Evolutionary conservation across 1,139 yeast genomes (phyloP), one percentile per base, ranked within the genome.

Genomic region (Suhomyces chickasaworum): DNA sequence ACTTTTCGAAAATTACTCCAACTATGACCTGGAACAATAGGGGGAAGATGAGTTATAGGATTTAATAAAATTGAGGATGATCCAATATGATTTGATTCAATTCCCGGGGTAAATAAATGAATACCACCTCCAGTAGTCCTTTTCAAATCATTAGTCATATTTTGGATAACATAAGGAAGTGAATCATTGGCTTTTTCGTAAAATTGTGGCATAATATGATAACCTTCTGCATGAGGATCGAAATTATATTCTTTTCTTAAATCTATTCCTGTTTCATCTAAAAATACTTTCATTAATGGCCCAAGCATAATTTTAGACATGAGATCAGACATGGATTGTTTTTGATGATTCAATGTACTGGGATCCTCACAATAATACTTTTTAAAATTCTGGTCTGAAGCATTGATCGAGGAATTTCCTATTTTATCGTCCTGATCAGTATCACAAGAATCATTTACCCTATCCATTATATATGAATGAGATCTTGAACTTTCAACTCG

Each of bases 201-300:
- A 6, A 42, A 32, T n/a, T 25, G 13, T 16, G 41, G 41, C 23
- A 37, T 37, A 15, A 42, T 18, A 10, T 37, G 41, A n/a, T 23
- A 30, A 12, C 8, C 12, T 15, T 42, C 38, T 4, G 18, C 6
- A 10, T 29, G 25, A 12, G 37, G 23, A 8, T 32, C 37, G 13
- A 42, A 32, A 8, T 33, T 57, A 40, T 55, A 41, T 7, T 48
- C 47, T 2, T 53, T 57, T 9, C 59, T 39, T 36, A 63, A 52
- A 9, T 44, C 45, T 15, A 54, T 41, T 17, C 50, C 46, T 7
- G 61, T 54, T 15, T 57, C 53, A 9, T 52, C 49, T 41, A 66
- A 68, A 38, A 65, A 58, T 15, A 63, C 55, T 39, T 59, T 53
- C 29, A 67, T 48, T 1, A 61, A 57, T 18, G 67, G 53, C 22